A percentile compares a stretch with the other conserved stretches of the same genome.
phyloP scores from a whole-genome alignment of 305 asterid genomes.

The Fraxinus greggii region DNA sequence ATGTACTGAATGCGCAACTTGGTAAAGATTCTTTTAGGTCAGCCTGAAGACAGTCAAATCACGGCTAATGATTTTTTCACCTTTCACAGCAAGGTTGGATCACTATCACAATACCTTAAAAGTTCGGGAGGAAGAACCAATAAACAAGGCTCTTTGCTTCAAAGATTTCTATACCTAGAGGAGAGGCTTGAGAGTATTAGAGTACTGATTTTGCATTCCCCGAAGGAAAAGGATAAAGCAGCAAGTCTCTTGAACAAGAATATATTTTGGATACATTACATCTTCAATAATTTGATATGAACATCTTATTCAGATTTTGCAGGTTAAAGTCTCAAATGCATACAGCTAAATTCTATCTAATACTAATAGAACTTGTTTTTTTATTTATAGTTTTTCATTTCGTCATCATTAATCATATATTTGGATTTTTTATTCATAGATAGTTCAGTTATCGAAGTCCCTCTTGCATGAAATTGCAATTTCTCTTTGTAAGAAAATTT shows the following conservation, averaged over 20 bases:
- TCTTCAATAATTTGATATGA: neutral
- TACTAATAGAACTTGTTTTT: neutral
- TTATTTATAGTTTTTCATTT: neutral
- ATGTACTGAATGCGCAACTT: neutral
- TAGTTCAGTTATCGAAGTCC: neutral
- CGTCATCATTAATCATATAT: neutral
- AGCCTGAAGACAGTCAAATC: neutral
- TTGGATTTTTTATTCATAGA: neutral
- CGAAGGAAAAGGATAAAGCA: neutral
- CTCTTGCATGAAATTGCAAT: neutral
- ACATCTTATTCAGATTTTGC: neutral
- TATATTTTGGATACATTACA: neutral
- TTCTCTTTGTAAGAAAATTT: neutral
- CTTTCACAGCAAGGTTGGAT: neutral
- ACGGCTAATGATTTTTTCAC: neutral
- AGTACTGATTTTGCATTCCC: neutral
- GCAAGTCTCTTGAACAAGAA: conserved; percentile 4
- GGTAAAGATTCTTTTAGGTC: neutral
- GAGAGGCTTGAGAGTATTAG: neutral
- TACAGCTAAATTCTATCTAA: neutral
- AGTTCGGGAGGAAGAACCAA: neutral
- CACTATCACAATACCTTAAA: neutral
- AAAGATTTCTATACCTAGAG: neutral
- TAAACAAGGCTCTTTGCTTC: neutral
- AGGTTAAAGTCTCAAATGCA: neutral